phyloP scores from a whole-genome alignment of 176 grass and related monocot species.

The Ampelocalamus luodianensis region DNA sequence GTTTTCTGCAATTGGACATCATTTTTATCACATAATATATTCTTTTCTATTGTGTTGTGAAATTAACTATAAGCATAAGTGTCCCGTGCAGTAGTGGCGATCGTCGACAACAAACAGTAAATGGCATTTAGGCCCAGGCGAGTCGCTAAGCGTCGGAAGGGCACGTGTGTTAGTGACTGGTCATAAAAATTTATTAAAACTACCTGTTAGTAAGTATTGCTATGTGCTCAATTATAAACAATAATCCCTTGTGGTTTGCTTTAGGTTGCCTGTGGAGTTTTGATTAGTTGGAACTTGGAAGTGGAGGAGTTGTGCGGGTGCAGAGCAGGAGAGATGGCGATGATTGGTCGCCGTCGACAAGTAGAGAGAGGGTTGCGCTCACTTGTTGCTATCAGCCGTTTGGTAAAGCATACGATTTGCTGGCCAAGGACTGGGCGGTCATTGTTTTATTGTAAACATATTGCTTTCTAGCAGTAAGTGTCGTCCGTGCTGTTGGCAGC shows the following conservation, averaged over 20 bases:
- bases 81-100: no score
- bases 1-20: not conserved
- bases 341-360: slow-evolving; percentile 54
- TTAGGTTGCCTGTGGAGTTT: slow-evolving; percentile 9
- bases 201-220: not conserved
- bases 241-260: not conserved
- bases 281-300: slow-evolving; percentile 33
- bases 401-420: slow-evolving; percentile 46
- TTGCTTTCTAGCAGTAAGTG: not conserved
- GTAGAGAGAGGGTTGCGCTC: not conserved
- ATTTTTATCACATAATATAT: not conserved
- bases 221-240: not conserved
- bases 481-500: slow-evolving; percentile 15
- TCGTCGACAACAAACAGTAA: not conserved
- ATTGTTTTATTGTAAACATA: slow-evolving; percentile 35
- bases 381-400: slow-evolving; percentile 41
- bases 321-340: not conserved
- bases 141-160: not conserved
- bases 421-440: slow-evolving; percentile 46
- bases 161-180: not conserved
- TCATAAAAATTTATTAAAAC: not conserved
- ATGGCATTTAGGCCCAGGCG: not conserved
- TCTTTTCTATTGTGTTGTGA: not conserved
- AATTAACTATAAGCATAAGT: not conserved
- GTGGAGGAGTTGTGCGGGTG: slow-evolving; percentile 18